Base-by-base conservation (phyloP, 2,329 filamentous ascomycete species). In the Fusarium drepaniforme region DNA sequence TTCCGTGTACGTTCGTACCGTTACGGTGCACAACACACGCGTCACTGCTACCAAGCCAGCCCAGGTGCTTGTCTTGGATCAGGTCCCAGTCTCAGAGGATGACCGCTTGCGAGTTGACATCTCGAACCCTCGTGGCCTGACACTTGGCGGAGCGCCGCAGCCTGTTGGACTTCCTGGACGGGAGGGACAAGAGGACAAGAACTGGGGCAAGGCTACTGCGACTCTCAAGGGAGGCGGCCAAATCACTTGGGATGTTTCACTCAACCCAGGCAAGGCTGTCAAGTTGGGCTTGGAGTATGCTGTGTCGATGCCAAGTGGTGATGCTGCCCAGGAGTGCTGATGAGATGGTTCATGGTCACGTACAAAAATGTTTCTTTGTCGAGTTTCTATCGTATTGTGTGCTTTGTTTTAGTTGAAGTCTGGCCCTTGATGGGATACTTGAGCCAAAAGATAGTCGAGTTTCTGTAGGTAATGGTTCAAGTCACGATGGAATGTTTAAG, bases 211-310 rank as follows among this genome's bases (percentile, higher is more conserved):
- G 65, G 90, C 89, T 4, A 83, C 82, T 3, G 89, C 88, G 0
- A 81, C 75, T n/a, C 77, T 91, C 62, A 88, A 87, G 80, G 90
- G 90, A 81, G 84, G 82, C 6, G 91, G 91, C 3, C 88, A 92
- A 80, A 80, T 93, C 6, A 81, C 81, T 64, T 93, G 91, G 90
- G 86, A 89, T 63, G 86, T 93, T 13, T 84, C 80, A 51, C 80
- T 93, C 61, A 88, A 91, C 70, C 86, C 89, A 1, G 90, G 91
- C 30, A 86, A 87, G 76, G 86, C 87, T 5, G 88, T 90, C 18
- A 88, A 88, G 81, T 80, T 93, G 71, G 82, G 83, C 28, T 78
- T 94, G 69, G 90, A 92, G 82, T 93, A 93, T 81, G 87, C 90
- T 70, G 87, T 91, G 21, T 86, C 85, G 25, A 84, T 90, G 75